Evolutionary conservation across 768 basidiomycete species (phyloP), one percentile per base, ranked within the genome.

Genomic region (Boletellus ananas): DNA sequence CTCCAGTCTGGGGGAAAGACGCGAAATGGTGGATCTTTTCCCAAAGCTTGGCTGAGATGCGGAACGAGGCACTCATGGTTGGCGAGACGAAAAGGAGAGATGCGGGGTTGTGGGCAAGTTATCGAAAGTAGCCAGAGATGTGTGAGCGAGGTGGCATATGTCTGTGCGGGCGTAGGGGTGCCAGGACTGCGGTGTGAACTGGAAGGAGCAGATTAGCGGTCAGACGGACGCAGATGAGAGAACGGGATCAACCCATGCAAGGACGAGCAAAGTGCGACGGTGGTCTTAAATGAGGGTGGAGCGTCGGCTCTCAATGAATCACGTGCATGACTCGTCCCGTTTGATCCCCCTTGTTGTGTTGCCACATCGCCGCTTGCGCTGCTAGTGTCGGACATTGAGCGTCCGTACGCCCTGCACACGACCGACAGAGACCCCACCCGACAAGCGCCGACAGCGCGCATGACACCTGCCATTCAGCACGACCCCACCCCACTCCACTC

Each of bases 21-120:
- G 91, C 90, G 65, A 90, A 94, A 61, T 93, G 87, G 72, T 88
- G 87, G 52, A 94, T 90, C 72, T 79, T 84, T 71, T 94, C 89
- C 91, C 91, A 94, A 56, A 93, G 75, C 8, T 82, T 77, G 50
- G 83, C 72, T 21, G 85, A 78, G 53, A 94, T 93, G 42, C 84
- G 79, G 70, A 88, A 92, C 18, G 58, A 58, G 16, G 67, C 66
- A 40, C 69, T 66, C 76, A 77, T 76, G 56, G 23, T 51, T 25
- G 23, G 23, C 23, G 23, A 25, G 23, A 25, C 23, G 23, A 25
- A 25, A 25, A 6, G 23, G 7, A 4, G 18, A 36, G 37, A 48
- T 37, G 20, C n/a, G 20, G 40, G 33, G 41, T 33, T 48, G 4
- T 43, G 42, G 38, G 44, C 3, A 23, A 43, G 36, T 45, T 64